Base-by-base conservation (phyloP, 2,329 filamentous ascomycete species). In the Arthrobotrys iridis region DNA sequence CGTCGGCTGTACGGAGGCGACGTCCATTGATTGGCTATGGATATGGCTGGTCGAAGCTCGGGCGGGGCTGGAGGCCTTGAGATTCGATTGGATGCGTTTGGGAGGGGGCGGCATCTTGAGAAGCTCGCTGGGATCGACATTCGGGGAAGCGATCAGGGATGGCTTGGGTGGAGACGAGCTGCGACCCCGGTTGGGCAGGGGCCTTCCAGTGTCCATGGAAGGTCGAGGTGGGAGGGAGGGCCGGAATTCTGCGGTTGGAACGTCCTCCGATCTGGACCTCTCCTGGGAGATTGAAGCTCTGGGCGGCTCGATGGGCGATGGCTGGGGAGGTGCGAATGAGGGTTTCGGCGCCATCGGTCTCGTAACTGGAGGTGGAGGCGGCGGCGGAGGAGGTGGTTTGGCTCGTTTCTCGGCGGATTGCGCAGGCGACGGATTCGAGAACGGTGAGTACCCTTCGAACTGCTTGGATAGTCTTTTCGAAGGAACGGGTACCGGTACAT, bases 341-440 rank as follows among this genome's bases (percentile, higher is more conserved):
- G 72, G 33, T 26, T 67, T 77, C 5, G 82, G 82, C 26, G 81
- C 80, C 66, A 84, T 80, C 59, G 75, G 76, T 77, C 60, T 77
- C 73, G 63, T 78, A 79, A 76, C 79, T 80, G 78, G 30, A 73
- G 80, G 76, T 24, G 80, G 72, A 24, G 79, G 76, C 48, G 79
- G 74, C 18, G 75, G 74, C n/a, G 75, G 62, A 28, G 70, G 55
- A 20, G 68, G 59, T 6, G 58, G 58, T 67, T 79, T 70, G 28
- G 43, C 15, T 30, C 77, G 63, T 46, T 77, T 73, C 24, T 73
- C 60, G 2, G 57, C 65, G 22, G 63, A 52, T 18, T 77, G 76
- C 5, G 57, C 50, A 28, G 77, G 55, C 15, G 78, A 67, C 15
- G 73, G 71, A 8, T 73, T 58, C 6, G 71, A 59, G 71, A 77